Percentiles rank a stretch among this genome's conserved stretches.
These are phyloP conservation scores for Hypoxylon sp. DNA, from an alignment of 2,329 filamentous ascomycete species.

Conservation along the genomic window DNA sequence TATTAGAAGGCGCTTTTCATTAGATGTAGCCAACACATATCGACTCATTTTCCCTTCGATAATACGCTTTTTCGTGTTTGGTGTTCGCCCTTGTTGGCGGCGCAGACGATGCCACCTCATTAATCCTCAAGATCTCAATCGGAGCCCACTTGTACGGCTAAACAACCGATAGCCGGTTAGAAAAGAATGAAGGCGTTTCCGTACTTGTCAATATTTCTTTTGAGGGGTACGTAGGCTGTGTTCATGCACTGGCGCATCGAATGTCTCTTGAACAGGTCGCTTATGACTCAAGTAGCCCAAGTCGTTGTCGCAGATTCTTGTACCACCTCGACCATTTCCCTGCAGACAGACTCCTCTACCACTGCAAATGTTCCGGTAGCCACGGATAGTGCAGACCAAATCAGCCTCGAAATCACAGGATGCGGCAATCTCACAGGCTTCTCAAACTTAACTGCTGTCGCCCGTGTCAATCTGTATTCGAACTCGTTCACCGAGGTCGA, in stretches of 20 bases:
- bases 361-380: not conserved
- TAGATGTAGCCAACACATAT: not conserved
- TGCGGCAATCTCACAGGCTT: constrained; percentile 20
- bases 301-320: constrained; percentile 26
- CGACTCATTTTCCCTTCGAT: not conserved
- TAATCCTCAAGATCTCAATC: constrained; percentile 4
- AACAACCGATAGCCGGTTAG: not conserved
- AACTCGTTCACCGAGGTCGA: constrained; percentile 32
- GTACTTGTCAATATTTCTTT: constrained; percentile 1
- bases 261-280: not conserved
- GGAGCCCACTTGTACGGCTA: not conserved
- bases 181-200: constrained; percentile 21
- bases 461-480: constrained; percentile 26
- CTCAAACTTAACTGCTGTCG: constrained; percentile 12
- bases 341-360: constrained; percentile 4
- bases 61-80: not conserved
- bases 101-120: constrained; percentile 7
- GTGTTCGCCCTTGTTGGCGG: constrained; percentile 1
- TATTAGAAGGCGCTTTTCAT: not conserved
- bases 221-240: constrained; percentile 7
- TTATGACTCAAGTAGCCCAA: constrained; percentile 13
- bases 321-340: constrained; percentile 28
- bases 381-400: constrained; percentile 1
- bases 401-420: constrained; percentile 31
- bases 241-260: not conserved